Percentiles rank a stretch among this genome's conserved stretches.
These are phyloP conservation scores for Blastobotrys muscicola DNA, from an alignment of 805 yeast species.

Conservation along the genomic window DNA sequence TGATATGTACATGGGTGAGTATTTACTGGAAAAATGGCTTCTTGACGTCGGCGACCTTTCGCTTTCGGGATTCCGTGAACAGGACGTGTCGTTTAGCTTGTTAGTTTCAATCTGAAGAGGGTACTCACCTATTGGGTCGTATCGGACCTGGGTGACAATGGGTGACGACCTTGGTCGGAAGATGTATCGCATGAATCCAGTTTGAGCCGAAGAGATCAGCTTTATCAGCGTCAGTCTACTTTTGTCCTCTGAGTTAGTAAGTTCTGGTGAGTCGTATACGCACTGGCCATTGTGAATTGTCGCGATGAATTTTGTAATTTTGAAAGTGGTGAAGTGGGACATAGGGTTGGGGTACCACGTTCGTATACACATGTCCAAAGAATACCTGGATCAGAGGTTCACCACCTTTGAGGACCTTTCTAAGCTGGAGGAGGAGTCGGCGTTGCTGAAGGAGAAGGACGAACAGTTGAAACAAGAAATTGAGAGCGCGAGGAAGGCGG, in stretches of 20 bases:
- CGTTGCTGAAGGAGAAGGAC: constrained; percentile 6
- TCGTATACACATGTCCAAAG: constrained; percentile 3
- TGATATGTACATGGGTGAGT: too few species aligned
- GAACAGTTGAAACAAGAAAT: background rate
- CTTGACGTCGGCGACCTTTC: constrained; percentile 44
- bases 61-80: constrained; percentile 79
- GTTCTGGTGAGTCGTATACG: background rate
- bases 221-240: constrained; percentile 75
- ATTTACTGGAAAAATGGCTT: constrained; percentile 19
- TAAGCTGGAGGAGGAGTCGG: constrained; percentile 12
- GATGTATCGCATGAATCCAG: constrained; percentile 79
- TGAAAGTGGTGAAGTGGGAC: constrained; percentile 19
- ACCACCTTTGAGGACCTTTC: constrained; percentile 16
- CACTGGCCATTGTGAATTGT: constrained; percentile 8
- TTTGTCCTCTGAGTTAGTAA: constrained; percentile 41
- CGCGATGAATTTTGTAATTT: too few species aligned
- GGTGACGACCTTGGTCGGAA: constrained; percentile 76
- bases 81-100: constrained; percentile 79
- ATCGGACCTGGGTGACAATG: constrained; percentile 68
- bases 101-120: constrained; percentile 4
- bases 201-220: constrained; percentile 78
- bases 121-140: constrained; percentile 57
- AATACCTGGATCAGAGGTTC: constrained; percentile 18
- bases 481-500: constrained; percentile 1
- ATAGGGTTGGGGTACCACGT: background rate